Evolutionary conservation across 2,329 filamentous ascomycete genomes (phyloP), one percentile per base, ranked within the genome.

Genomic region (Fusarium sp.): DNA sequence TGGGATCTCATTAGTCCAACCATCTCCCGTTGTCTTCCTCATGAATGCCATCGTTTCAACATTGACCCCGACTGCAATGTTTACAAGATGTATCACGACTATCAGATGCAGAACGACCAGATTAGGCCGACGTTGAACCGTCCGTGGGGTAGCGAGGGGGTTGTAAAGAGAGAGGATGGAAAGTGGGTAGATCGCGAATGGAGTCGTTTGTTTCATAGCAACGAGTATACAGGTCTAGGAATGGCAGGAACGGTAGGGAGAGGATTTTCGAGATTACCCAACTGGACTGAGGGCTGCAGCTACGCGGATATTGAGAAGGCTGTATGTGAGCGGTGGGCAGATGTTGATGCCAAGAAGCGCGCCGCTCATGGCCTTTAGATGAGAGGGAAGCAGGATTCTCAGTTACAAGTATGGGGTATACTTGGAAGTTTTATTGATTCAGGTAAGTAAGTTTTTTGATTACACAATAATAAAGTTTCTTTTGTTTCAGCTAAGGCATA

Each of bases 401-500:
- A n/a, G 13, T 29, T 13, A 10, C 11, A 27, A 15, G 25, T 4
- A 29, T 14, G 18, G 25, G 2, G 15, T 15, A 4, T 15, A 15
- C 18, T 31, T 10, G 27, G 25, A n/a, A 7, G 8, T 20, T 29
- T 13, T 29, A 15, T 15, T 9, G 22, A 18, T 25, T 27, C 9
- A 11, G 5, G 5, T 29, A n/a, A 5, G 13, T 15, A 14, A 10
- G 8, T 31, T 29, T n/a, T n/a, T 15, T 7, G 27, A 10, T 44
- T 7, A 25, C 20, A 11, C 0, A 46, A n/a, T 8, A 7, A 31
- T 4, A 14, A 13, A 7, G 4, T 10, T n/a, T 15, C 12, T 20
- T n/a, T 10, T 47, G 12, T 18, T 17, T 10, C 3, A 10, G 27
- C 29, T 14, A 7, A 49, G 31, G 31, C 15, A 33, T 18, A 33